These are phyloP conservation scores for Colletotrichum horii DNA, from an alignment of 2,329 filamentous ascomycete species.

Conservation along the genomic window DNA sequence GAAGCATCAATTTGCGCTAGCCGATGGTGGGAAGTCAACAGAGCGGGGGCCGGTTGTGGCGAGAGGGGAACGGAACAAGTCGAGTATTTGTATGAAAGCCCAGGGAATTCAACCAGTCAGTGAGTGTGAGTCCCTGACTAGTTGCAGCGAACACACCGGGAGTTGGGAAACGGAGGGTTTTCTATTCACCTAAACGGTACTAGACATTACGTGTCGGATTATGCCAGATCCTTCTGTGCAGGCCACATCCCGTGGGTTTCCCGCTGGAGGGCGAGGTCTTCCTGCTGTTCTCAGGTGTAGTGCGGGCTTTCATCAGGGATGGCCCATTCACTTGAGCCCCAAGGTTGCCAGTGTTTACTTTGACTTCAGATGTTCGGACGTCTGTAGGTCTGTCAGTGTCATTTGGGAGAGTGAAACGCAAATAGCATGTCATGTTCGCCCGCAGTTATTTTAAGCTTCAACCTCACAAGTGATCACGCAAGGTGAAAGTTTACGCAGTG, in stretches of 20 bases:
- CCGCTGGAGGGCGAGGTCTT: background rate
- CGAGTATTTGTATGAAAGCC: background rate
- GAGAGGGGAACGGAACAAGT: background rate
- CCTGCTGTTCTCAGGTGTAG: background rate
- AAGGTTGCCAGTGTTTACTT: background rate
- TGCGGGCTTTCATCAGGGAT: background rate
- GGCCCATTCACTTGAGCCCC: background rate
- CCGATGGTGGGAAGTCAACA: background rate
- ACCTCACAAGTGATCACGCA: background rate
- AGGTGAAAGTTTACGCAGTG: background rate
- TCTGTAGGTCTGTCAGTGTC: background rate
- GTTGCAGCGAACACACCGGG: background rate
- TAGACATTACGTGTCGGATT: constrained; percentile 14
- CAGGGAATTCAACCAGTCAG: background rate
- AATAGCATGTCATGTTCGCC: background rate
- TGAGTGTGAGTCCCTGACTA: background rate
- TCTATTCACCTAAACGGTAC: background rate
- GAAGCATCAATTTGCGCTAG: background rate
- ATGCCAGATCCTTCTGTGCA: background rate
- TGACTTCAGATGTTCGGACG: background rate
- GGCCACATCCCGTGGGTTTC: background rate
- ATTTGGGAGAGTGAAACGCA: background rate
- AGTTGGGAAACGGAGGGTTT: background rate
- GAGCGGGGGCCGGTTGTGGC: background rate
- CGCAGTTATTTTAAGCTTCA: background rate